These are phyloP conservation scores for Neonectria magnoliae DNA, from an alignment of 2,329 filamentous ascomycete species.

Conservation along the genomic window DNA sequence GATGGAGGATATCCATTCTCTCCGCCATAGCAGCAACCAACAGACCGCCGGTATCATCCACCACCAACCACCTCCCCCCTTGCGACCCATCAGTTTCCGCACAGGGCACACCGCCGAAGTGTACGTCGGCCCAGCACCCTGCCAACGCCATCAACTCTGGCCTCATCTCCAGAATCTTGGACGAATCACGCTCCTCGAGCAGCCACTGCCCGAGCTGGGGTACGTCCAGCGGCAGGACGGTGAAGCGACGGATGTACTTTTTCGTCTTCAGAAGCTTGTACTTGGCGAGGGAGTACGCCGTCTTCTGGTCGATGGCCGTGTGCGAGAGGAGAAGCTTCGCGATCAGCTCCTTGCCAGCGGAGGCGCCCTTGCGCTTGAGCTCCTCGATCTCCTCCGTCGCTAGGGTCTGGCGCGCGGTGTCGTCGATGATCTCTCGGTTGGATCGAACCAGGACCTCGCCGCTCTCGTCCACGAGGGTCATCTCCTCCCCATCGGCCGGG, in stretches of 20 bases:
- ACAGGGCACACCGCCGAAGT: slow-evolving; percentile 60
- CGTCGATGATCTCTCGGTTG: slow-evolving; percentile 68
- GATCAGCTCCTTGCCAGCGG: slow-evolving; percentile 88
- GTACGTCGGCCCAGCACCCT: slow-evolving; percentile 90
- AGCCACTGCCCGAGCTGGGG: slow-evolving; percentile 79
- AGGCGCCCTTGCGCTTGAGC: slow-evolving; percentile 76
- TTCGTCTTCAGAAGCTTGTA: slow-evolving; percentile 94
- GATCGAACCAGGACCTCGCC: slow-evolving; percentile 62
- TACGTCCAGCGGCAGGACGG: slow-evolving; percentile 84
- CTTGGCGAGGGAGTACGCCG: slow-evolving; percentile 90
- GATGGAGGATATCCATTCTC: slow-evolving; percentile 83
- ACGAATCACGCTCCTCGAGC: slow-evolving; percentile 80
- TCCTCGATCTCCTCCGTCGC: slow-evolving; percentile 80
- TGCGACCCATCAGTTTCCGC: slow-evolving; percentile 42
- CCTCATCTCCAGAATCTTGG: slow-evolving; percentile 84
- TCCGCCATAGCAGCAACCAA: slow-evolving; percentile 87
- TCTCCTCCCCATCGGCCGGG: slow-evolving; percentile 52
- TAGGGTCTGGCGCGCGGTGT: slow-evolving; percentile 77
- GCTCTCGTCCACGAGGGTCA: slow-evolving; percentile 55
- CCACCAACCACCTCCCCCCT: slow-evolving; percentile 75
- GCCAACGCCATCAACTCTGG: slow-evolving; percentile 85
- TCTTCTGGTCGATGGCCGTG: slow-evolving; percentile 91
- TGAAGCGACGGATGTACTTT: slow-evolving; percentile 92
- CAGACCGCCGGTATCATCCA: slow-evolving; percentile 88
- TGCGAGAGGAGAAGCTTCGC: slow-evolving; percentile 93